These are phyloP conservation scores for Cystobasidium slooffiae DNA, from an alignment of 1,284 basidiomycete genomes.

Conservation along the genomic window DNA sequence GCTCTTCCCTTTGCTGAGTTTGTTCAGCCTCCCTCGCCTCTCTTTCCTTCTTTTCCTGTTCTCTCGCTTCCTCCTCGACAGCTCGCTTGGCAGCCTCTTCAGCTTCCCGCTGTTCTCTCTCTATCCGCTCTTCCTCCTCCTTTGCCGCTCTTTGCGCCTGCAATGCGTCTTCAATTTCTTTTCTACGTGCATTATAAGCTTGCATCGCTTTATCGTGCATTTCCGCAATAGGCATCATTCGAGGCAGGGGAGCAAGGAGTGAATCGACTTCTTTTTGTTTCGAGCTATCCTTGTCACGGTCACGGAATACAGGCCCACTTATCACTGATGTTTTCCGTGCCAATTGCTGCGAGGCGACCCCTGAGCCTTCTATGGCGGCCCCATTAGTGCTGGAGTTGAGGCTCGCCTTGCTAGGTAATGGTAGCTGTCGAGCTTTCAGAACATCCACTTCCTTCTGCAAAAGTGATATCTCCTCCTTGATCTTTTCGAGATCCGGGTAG, in stretches of 20 bases:
- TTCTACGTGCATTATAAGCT: constrained; percentile 28
- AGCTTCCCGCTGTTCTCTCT: constrained; percentile 14
- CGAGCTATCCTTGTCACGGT: background rate
- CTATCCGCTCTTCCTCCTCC: constrained; percentile 38
- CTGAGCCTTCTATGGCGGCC: background rate
- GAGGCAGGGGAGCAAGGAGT: constrained; percentile 27
- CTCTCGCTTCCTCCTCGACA: constrained; percentile 13
- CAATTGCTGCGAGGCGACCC: background rate
- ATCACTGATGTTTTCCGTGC: background rate
- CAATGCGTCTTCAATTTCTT: constrained; percentile 26
- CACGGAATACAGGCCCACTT: background rate
- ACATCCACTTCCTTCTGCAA: constrained; percentile 26
- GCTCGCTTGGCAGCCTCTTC: constrained; percentile 29
- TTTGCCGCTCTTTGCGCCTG: constrained; percentile 28
- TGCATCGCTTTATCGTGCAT: constrained; percentile 43
- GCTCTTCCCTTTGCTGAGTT: too few species aligned
- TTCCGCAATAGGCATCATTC: constrained; percentile 31
- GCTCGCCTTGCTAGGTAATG: background rate
- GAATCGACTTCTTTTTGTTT: constrained; percentile 7
- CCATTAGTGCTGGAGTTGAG: background rate
- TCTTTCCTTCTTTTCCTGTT: constrained; percentile 24
- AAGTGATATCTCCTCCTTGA: constrained; percentile 33
- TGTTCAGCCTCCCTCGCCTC: constrained; percentile 19
- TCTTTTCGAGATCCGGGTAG: constrained; percentile 20
- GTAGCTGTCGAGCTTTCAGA: constrained; percentile 7